Evolutionary conservation across 495 filamentous ascomycete genomes (phyloP).

Genomic region (Penicillium cataractarum): DNA sequence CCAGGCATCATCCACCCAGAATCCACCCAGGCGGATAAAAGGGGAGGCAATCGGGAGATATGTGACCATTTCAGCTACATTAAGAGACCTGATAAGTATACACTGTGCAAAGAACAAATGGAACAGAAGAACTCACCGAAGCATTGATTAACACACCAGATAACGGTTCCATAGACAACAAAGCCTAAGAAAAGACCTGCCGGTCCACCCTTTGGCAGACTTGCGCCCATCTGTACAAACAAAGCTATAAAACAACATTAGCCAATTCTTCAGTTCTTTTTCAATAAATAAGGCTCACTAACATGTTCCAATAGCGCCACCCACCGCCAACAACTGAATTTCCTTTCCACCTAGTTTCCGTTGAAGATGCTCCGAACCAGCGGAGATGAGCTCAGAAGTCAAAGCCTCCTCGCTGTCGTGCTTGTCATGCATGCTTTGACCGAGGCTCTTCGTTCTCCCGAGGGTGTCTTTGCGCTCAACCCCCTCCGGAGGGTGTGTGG

Average conservation of each 20-base stretch:
- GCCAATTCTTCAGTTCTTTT: not conserved
- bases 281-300: constrained; percentile 5
- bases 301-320: constrained; percentile 71
- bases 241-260: constrained; percentile 46
- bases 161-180: constrained; percentile 42
- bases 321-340: constrained; percentile 72
- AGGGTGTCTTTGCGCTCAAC: not conserved
- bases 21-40: constrained; percentile 83
- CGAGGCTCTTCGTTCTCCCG: constrained; percentile 6
- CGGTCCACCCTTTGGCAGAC: constrained; percentile 70
- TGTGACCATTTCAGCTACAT: constrained; percentile 74
- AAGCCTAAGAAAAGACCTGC: constrained; percentile 74
- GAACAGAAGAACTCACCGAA: constrained; percentile 55
- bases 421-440: constrained; percentile 5
- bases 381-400: constrained; percentile 23
- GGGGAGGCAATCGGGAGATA: constrained; percentile 76
- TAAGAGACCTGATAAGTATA: constrained; percentile 28
- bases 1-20: constrained; percentile 70
- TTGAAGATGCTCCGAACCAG: constrained; percentile 43
- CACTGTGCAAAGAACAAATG: not conserved
- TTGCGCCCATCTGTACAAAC: constrained; percentile 71
- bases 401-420: constrained; percentile 18
- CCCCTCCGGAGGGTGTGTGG: not conserved
- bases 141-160: constrained; percentile 38
- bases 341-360: constrained; percentile 61